A percentile compares a stretch with the other conserved stretches of the same genome.
Evolutionary conservation across 2,329 filamentous ascomycete genomes (phyloP).

Genomic region (Immersiporthe knoxdaviesiana): DNA sequence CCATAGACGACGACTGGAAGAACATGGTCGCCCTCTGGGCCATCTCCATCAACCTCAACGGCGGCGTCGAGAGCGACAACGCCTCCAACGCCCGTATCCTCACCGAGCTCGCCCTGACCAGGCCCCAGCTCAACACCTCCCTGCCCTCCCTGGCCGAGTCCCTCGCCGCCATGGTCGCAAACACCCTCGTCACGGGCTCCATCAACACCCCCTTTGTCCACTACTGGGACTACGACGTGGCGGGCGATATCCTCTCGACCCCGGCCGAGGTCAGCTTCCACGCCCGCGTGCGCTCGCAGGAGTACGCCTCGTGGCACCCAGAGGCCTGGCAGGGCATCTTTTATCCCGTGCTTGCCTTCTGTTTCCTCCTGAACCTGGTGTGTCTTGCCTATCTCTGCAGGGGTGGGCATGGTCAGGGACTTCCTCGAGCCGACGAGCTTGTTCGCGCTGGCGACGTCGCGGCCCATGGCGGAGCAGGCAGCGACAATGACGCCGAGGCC

Average conservation of each 20-base stretch:
- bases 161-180: constrained; percentile 69
- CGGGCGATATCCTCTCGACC: constrained; percentile 39
- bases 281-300: constrained; percentile 63
- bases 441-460: constrained; percentile 72
- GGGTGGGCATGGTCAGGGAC: constrained; percentile 70
- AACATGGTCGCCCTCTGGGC: constrained; percentile 59
- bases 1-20: constrained; percentile 53
- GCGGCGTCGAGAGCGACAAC: constrained; percentile 57
- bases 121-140: constrained; percentile 47
- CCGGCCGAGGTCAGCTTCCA: constrained; percentile 63
- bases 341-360: constrained; percentile 65
- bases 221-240: constrained; percentile 51
- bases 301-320: constrained; percentile 71
- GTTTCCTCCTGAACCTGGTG: constrained; percentile 69
- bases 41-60: constrained; percentile 57
- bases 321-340: constrained; percentile 67
- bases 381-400: constrained; percentile 64
- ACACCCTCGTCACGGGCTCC: constrained; percentile 65
- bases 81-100: constrained; percentile 63
- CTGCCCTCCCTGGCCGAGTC: constrained; percentile 75
- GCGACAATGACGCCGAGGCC: neutral
- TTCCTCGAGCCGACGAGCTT: constrained; percentile 79
- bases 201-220: constrained; percentile 64
- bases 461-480: constrained; percentile 29
- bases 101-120: constrained; percentile 54